A percentile compares a stretch with the other conserved stretches of the same genome.
phyloP scores from a whole-genome alignment of 768 basidiomycete genomes.

The Leccinum fibrillosum region DNA sequence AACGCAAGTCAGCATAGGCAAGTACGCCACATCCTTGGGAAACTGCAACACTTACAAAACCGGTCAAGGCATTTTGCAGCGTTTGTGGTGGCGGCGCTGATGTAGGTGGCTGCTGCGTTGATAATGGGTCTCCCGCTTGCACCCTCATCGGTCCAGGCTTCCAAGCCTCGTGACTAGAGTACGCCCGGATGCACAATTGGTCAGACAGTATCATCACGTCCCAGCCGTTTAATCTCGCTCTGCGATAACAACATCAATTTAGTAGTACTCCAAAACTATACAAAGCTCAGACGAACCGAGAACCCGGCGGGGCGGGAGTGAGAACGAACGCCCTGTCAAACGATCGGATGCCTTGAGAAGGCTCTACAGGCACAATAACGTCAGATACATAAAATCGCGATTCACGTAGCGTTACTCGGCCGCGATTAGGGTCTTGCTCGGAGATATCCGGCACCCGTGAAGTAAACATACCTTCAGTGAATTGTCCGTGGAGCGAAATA shows the following conservation, averaged over 20 bases:
- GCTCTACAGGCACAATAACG: conserved; percentile 40
- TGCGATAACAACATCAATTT: conserved; percentile 24
- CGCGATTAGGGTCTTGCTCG: conserved; percentile 3
- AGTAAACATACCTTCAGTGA: conserved; percentile 73
- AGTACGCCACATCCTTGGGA: conserved; percentile 1
- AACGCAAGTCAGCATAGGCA: conserved; percentile 3
- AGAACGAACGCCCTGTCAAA: conserved; percentile 93
- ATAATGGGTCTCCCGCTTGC: conserved; percentile 44
- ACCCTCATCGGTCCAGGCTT: conserved; percentile 69
- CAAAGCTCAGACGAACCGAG: conserved; percentile 57
- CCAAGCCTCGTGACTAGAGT: conserved; percentile 82
- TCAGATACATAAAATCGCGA: conserved; percentile 23
- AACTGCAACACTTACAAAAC: conserved; percentile 49
- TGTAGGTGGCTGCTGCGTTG: conserved; percentile 22
- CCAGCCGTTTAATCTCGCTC: conserved; percentile 85
- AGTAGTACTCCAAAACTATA: neutral
- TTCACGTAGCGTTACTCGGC: neutral
- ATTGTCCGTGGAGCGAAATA: conserved; percentile 84
- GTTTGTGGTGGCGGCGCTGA: conserved; percentile 34
- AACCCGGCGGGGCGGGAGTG: conserved; percentile 74
- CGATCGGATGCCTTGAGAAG: conserved; percentile 77
- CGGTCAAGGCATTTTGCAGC: conserved; percentile 49
- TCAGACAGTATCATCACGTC: conserved; percentile 88
- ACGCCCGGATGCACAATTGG: conserved; percentile 77
- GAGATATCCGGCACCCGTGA: conserved; percentile 9